These are phyloP conservation scores for Globisporangium parvum DNA, from an alignment of 352 stramenopile species.

Conservation along the genomic window DNA sequence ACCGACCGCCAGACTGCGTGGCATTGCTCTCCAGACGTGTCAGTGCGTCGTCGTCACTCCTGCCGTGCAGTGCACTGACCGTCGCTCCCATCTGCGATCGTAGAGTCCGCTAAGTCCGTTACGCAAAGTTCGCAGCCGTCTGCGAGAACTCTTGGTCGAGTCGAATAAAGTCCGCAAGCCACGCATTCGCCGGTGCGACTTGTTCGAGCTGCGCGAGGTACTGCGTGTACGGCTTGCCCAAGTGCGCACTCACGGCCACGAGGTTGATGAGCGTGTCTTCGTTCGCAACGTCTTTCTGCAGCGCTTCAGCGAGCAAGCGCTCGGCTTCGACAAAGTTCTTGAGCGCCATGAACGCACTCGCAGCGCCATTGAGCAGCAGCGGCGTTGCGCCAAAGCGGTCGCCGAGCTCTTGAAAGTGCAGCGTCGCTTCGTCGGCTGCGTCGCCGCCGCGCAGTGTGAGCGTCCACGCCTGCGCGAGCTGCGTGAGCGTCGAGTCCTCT, in stretches of 20 bases:
- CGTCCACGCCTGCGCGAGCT: constrained; percentile 90
- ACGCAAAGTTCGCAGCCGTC: constrained; percentile 66
- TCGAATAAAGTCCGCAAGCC: constrained; percentile 61
- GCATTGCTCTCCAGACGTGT: no score
- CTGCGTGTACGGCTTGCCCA: constrained; percentile 82
- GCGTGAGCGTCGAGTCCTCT: constrained; percentile 95
- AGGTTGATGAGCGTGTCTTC: constrained; percentile 94
- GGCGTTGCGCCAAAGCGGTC: constrained; percentile 93
- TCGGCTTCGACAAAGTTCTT: constrained; percentile 90
- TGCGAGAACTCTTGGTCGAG: constrained; percentile 65
- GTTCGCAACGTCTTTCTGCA: constrained; percentile 80
- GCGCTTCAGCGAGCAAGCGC: constrained; percentile 79
- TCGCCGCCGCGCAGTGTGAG: constrained; percentile 76
- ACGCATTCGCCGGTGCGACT: constrained; percentile 60
- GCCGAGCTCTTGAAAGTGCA: constrained; percentile 91
- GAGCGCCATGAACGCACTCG: constrained; percentile 88
- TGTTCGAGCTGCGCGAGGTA: constrained; percentile 81
- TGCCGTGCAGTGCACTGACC: no score
- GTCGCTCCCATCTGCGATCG: no score
- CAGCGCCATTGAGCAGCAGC: constrained; percentile 90
- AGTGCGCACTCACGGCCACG: constrained; percentile 85
- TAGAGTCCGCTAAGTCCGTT: constrained; percentile 2
- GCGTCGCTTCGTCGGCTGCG: constrained; percentile 85
- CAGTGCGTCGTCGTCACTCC: no score
- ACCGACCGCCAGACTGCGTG: no score